Conservation (phyloP, 1,284 basidiomycete genomes). For the Apiotrichum veenhuisii region DNA sequence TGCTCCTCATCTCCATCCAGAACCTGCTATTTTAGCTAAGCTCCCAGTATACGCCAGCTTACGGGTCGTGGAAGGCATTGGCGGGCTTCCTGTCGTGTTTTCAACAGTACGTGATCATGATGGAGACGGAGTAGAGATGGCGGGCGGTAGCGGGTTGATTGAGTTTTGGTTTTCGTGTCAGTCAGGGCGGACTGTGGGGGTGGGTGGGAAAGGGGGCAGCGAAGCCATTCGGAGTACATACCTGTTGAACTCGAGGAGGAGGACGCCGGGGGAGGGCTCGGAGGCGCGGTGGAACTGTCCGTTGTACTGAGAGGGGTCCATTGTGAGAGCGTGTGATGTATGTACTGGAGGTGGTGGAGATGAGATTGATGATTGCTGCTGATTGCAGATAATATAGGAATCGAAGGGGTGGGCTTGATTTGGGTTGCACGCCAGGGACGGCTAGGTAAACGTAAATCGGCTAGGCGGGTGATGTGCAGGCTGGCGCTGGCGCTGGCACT, state of each 20-base stretch:
- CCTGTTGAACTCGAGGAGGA: slow-evolving; percentile 49
- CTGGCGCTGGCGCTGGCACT: too few species aligned
- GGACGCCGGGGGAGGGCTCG: slow-evolving; percentile 35
- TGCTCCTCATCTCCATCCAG: slow-evolving; percentile 64
- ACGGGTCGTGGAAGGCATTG: slow-evolving; percentile 69
- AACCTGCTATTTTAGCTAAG: slow-evolving; percentile 54
- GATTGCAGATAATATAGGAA: too few species aligned
- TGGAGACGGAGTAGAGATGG: neutral
- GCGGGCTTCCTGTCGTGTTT: slow-evolving; percentile 60
- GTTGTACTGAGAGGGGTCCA: slow-evolving; percentile 18
- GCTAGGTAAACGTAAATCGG: too few species aligned
- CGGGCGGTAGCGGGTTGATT: too few species aligned
- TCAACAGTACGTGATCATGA: too few species aligned
- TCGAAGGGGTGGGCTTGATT: too few species aligned
- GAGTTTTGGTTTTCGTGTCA: too few species aligned
- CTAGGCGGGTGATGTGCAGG: too few species aligned
- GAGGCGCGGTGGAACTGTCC: slow-evolving; percentile 36
- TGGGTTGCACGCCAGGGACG: too few species aligned
- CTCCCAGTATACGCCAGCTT: slow-evolving; percentile 16
- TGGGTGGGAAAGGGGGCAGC: neutral
- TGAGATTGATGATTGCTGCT: too few species aligned
- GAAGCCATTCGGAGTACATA: slow-evolving; percentile 15
- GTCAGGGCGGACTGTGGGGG: too few species aligned
- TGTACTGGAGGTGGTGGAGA: neutral
- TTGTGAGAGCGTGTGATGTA: slow-evolving; percentile 1